Evolutionary conservation across 225 moss, liverwort and hornwort genomes (phyloP), one percentile per base, ranked within the genome.

Genomic region (Polytrichum commune): DNA sequence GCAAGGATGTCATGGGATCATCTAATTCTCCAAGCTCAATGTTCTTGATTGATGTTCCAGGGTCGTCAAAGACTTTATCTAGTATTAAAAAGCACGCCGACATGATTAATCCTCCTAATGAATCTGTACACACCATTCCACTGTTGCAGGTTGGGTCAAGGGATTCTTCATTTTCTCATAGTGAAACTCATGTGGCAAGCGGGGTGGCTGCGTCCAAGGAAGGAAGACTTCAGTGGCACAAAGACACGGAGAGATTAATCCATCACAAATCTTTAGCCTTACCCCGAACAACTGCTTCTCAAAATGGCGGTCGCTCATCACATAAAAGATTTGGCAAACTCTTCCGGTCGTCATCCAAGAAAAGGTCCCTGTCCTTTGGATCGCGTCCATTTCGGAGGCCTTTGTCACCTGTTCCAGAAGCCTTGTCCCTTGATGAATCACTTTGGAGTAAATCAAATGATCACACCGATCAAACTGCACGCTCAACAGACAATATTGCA

Each of bases 171-270:
- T 71, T 74, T 7, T 74, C 79, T 46, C 71, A 81, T 18, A 76
- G 77, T 29, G 64, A 64, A n/a, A 27, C 74, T 56, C 81, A 81
- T 68, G 73, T 77, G 18, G 74, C 76, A 0, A 75, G 73, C 54
- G 84, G 79, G 10, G 84, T 87, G 65, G 87, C 84, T 7, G 84
- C 81, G 2, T 87, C 84, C 75, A 81, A 70, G 57, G 81, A 87
- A 65, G 76, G 71, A 27, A 74, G 84, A 54, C 79, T 72, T 30
- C 76, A 67, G 32, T 73, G 9, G 58, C 58, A 58, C n/a, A 58
- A 6, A 13, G 24, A 24, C 58, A 20, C 16, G 58, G 58, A 24
- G 58, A 58, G 58, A 46, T 46, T 46, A 16, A 46, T 46, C 4
- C 46, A 16, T 46, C 46, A 46, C 13, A 16, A 16, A 46, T 13